A percentile compares a stretch with the other conserved stretches of the same genome.
Evolutionary conservation across 768 basidiomycete genomes (phyloP).

Genomic region (Trametes coccinea): DNA sequence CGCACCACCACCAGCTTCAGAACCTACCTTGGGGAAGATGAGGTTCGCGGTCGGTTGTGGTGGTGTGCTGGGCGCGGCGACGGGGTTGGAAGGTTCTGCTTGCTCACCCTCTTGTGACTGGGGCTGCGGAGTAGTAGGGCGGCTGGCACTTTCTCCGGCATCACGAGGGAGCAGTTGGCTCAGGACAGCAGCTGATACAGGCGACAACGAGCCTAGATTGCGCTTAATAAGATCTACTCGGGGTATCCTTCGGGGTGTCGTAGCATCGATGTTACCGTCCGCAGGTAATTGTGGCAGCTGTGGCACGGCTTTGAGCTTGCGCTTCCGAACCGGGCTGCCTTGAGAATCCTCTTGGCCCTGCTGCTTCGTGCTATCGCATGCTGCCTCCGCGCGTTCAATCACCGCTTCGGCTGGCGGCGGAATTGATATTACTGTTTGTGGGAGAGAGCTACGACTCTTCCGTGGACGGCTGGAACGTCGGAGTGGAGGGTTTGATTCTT

Average conservation of each 20-base stretch:
- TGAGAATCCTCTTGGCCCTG: not conserved
- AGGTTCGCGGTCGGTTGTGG: conserved; percentile 2
- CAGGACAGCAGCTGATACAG: conserved; percentile 49
- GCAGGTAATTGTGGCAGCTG: not conserved
- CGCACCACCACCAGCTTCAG: not conserved
- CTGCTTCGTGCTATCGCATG: not conserved
- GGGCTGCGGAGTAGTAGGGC: conserved; percentile 9
- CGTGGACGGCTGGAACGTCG: conserved; percentile 24
- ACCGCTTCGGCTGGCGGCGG: not conserved
- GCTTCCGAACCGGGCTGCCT: conserved; percentile 16
- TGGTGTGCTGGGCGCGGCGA: conserved; percentile 3
- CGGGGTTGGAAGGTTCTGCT: not conserved
- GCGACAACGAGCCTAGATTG: conserved; percentile 60
- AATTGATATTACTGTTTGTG: conserved; percentile 5
- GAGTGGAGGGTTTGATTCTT: conserved; percentile 11
- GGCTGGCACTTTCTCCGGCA: not conserved
- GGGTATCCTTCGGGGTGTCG: conserved; percentile 1
- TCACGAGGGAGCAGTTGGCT: conserved; percentile 35
- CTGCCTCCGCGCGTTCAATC: not conserved
- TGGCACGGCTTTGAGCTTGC: conserved; percentile 7
- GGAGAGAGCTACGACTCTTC: conserved; percentile 13
- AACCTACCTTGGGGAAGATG: conserved; percentile 15
- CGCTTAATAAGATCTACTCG: conserved; percentile 29
- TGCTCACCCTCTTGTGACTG: not conserved
- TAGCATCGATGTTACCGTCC: not conserved